A percentile compares a stretch with the other conserved stretches of the same genome.
Conservation (phyloP, 768 basidiomycete species). For the Lentinula lateritia region DNA sequence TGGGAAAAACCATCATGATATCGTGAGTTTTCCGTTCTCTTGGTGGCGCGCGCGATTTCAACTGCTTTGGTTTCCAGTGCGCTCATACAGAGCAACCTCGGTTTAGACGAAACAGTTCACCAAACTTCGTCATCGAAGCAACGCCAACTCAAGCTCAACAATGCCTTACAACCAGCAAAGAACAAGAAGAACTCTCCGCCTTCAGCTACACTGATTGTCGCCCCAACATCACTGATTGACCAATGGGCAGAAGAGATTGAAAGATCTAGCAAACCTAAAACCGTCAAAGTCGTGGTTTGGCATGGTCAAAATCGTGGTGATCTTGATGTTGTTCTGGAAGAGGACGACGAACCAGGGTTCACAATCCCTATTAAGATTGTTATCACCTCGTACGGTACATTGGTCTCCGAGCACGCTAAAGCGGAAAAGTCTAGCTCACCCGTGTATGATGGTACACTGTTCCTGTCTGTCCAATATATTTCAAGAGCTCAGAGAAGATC, state of each 20-base stretch:
- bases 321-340: constrained; percentile 52
- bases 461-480: background rate
- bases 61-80: constrained; percentile 26
- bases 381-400: constrained; percentile 77
- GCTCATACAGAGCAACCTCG: constrained; percentile 76
- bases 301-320: constrained; percentile 85
- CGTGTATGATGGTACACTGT: constrained; percentile 62
- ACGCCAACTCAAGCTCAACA: constrained; percentile 59
- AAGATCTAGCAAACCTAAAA: constrained; percentile 70
- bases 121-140: constrained; percentile 28
- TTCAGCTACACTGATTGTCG: constrained; percentile 54
- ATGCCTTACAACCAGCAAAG: constrained; percentile 48
- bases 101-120: constrained; percentile 31
- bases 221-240: constrained; percentile 83
- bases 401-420: constrained; percentile 84
- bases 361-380: constrained; percentile 64
- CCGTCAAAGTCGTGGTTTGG: constrained; percentile 69
- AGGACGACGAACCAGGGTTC: constrained; percentile 35
- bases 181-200: constrained; percentile 20
- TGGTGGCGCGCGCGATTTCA: background rate
- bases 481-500: constrained; percentile 4
- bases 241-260: constrained; percentile 95
- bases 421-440: constrained; percentile 55
- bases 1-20: constrained; percentile 94
- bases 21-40: constrained; percentile 28